Evolutionary conservation across 2,329 filamentous ascomycete species (phyloP).

Genomic region (Xylariaceae sp.): DNA sequence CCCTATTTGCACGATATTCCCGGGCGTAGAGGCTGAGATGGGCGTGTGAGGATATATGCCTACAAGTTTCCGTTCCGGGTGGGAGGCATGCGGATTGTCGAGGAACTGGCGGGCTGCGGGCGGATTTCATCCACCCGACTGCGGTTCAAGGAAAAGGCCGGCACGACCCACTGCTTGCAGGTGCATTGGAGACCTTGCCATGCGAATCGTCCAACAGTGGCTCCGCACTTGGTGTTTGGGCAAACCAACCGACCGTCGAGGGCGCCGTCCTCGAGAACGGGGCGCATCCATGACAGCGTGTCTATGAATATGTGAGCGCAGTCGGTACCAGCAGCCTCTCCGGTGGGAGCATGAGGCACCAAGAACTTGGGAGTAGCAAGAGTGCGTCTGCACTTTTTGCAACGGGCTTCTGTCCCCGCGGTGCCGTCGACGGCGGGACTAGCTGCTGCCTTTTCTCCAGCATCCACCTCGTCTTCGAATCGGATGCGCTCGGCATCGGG

Average conservation of each 20-base stretch:
- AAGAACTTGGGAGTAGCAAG: conserved; percentile 57
- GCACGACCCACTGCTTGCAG: conserved; percentile 85
- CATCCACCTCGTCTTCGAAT: conserved; percentile 65
- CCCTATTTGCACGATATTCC: conserved; percentile 6
- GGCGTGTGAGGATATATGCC: too few relatives aligned
- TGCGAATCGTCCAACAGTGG: conserved; percentile 85
- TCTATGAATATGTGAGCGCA: conserved; percentile 91
- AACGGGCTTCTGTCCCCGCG: conserved; percentile 60
- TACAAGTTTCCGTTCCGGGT: conserved; percentile 34
- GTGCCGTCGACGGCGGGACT: conserved; percentile 37
- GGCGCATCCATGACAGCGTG: conserved; percentile 90
- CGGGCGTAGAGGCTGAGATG: too few relatives aligned
- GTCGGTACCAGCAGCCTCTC: conserved; percentile 16
- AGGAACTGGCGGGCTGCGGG: conserved; percentile 25
- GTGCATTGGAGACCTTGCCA: conserved; percentile 95
- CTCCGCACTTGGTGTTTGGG: conserved; percentile 69
- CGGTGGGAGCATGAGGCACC: conserved; percentile 49
- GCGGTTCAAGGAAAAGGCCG: conserved; percentile 80
- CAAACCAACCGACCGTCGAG: conserved; percentile 82
- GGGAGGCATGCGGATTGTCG: conserved; percentile 54
- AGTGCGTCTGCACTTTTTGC: conserved; percentile 80
- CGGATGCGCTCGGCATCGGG: conserved; percentile 70
- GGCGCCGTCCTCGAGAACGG: conserved; percentile 71
- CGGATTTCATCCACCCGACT: conserved; percentile 70
- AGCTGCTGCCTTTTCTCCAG: conserved; percentile 3